phyloP scores from a whole-genome alignment of 2,329 filamentous ascomycete species.

The Ophiostoma perfectum region DNA sequence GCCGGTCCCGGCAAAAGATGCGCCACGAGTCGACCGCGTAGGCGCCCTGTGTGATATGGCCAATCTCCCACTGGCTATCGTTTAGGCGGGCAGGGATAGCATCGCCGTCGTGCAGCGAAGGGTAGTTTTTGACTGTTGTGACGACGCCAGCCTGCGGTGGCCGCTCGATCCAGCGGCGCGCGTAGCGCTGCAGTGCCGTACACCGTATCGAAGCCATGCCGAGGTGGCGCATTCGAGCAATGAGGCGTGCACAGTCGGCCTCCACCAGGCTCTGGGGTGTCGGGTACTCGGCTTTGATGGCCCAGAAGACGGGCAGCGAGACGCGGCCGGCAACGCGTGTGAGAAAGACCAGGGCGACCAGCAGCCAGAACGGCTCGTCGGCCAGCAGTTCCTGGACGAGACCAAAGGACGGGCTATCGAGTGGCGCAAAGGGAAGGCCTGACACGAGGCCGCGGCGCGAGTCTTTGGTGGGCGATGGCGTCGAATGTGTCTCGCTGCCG shows the following conservation, averaged over 20 bases:
- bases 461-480: not conserved
- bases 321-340: constrained; percentile 70
- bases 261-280: constrained; percentile 57
- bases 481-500: not conserved
- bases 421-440: constrained; percentile 60
- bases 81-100: constrained; percentile 29
- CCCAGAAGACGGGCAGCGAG: constrained; percentile 70
- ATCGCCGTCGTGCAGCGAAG: constrained; percentile 25
- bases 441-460: constrained; percentile 43
- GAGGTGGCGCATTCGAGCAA: constrained; percentile 60
- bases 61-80: constrained; percentile 68
- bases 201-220: constrained; percentile 67
- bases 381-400: constrained; percentile 78
- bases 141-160: constrained; percentile 57
- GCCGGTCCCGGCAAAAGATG: constrained; percentile 80
- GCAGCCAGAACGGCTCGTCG: constrained; percentile 68
- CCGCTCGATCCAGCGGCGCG: constrained; percentile 58
- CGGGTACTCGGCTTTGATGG: constrained; percentile 60
- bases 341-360: constrained; percentile 78
- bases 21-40: constrained; percentile 89
- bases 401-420: constrained; percentile 61
- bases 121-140: constrained; percentile 49
- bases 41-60: constrained; percentile 72
- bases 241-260: constrained; percentile 50
- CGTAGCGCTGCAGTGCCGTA: constrained; percentile 62